Evolutionary conservation across 257 asterid species (phyloP).

Genomic region (Oldenlandia corymbosa): DNA sequence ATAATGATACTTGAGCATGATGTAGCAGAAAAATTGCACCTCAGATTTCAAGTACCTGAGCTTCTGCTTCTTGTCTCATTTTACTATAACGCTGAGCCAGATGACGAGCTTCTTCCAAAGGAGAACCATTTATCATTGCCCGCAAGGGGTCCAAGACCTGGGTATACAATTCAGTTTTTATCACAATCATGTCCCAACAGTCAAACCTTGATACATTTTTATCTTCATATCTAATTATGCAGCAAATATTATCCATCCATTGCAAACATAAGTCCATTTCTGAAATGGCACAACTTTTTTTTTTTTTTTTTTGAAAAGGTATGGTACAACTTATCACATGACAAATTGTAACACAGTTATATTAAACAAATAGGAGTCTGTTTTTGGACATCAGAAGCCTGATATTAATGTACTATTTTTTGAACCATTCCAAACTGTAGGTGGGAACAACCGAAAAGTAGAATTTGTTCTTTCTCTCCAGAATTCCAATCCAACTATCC

Average conservation of each 20-base stretch:
- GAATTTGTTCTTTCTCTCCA: too few species aligned
- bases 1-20: background rate
- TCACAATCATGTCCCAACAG: background rate
- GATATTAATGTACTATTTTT: too few species aligned
- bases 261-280: background rate
- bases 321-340: too few species aligned
- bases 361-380: too few species aligned
- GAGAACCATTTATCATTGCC: constrained; percentile 75
- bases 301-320: too few species aligned
- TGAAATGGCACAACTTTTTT: too few species aligned
- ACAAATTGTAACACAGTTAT: too few species aligned
- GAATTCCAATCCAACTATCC: too few species aligned
- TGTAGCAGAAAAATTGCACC: background rate
- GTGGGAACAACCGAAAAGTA: background rate
- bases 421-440: background rate
- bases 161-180: background rate
- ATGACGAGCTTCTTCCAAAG: constrained; percentile 98
- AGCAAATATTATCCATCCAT: background rate
- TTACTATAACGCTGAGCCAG: constrained; percentile 95
- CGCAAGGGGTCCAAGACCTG: constrained; percentile 96
- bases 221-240: background rate
- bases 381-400: too few species aligned
- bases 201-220: background rate
- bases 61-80: constrained; percentile 98
- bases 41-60: constrained; percentile 48